Evolutionary conservation across 768 basidiomycete genomes (phyloP), one percentile per base, ranked within the genome.

Genomic region (Cyclocybe aegerita): DNA sequence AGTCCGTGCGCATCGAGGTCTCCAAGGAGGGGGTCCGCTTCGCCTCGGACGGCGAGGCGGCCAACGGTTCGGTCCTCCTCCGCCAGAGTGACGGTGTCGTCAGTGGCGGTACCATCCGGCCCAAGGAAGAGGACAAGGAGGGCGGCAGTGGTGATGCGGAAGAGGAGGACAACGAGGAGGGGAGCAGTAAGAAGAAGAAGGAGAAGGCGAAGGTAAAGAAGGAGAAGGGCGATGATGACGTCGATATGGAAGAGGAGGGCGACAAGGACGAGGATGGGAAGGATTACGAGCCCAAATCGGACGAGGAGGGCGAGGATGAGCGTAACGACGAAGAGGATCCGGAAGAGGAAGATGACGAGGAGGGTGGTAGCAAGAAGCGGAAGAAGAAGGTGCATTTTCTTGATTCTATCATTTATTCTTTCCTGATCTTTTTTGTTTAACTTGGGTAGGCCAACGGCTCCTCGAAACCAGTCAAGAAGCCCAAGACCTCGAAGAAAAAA

Each of bases 21-120:
- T 83, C 82, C 53, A 98, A 98, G 65, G 96, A 98, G 63, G 97
- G 97, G 43, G 88, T 98, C 5, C 79, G 93, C 29, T 99, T 99
- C 66, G 80, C 85, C 12, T 83, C 85, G 43, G 97, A 98, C 32
- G 97, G 97, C 39, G 97, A 99, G 70, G 83, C 93, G 2, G 96
- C 96, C 9, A 93, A 91, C 55, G 95, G 93, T 1, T 88, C 74
- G 63, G 85, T 98, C 2, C 71, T 97, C 14, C 70, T 99, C 40
- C 87, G 88, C 64, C 90, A 88, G 58, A 79, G 80, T 4, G 86
- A 87, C 7, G 76, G 75, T 2, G 70, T 75, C n/a, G 52, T 59
- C 17, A 53, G 29, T 10, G 71, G 75, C 43, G 77, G 74, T 17
- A 71, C 73, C 43, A 74, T 73, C 17, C 78, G 55, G 63, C 72